Evolutionary conservation across 768 basidiomycete species (phyloP).

Genomic region (Candolleomyces aberdarensis): DNA sequence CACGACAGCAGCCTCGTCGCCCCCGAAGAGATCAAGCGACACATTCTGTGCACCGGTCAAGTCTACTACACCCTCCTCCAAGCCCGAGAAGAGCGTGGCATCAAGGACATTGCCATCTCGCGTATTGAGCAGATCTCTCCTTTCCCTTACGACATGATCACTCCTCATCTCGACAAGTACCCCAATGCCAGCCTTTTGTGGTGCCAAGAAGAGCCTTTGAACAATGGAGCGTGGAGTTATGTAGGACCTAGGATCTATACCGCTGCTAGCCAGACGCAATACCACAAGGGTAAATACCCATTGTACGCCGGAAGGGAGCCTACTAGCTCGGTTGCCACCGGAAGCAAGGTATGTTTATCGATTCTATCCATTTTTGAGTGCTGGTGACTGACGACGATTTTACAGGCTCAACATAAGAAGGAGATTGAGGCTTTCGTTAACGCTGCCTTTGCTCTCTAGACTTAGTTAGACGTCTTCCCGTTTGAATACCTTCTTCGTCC

Average conservation of each 20-base stretch:
- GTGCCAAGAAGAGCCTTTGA: conserved; percentile 97
- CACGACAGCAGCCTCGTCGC: conserved; percentile 63
- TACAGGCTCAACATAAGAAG: conserved; percentile 79
- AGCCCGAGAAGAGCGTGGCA: conserved; percentile 87
- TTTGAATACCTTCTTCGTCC: too few relatives aligned
- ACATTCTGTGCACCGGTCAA: conserved; percentile 92
- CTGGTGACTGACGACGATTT: conserved; percentile 4
- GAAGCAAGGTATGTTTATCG: conserved; percentile 66
- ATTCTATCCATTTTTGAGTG: neutral
- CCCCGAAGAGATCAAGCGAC: conserved; percentile 85
- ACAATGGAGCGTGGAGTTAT: conserved; percentile 98
- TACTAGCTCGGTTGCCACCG: conserved; percentile 88
- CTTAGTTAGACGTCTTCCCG: neutral
- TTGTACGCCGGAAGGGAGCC: conserved; percentile 91
- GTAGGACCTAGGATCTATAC: conserved; percentile 92
- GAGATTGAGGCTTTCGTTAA: conserved; percentile 78
- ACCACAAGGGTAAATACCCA: conserved; percentile 91
- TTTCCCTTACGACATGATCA: conserved; percentile 93
- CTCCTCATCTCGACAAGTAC: conserved; percentile 93
- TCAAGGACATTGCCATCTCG: conserved; percentile 93
- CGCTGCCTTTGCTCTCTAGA: conserved; percentile 44
- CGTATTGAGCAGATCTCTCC: conserved; percentile 94
- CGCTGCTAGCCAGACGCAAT: conserved; percentile 83
- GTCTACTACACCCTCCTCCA: conserved; percentile 88
- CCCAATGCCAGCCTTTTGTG: conserved; percentile 92